Conservation (phyloP, 192 early-diverging fungal species). For the Obelidium mucronatum region DNA sequence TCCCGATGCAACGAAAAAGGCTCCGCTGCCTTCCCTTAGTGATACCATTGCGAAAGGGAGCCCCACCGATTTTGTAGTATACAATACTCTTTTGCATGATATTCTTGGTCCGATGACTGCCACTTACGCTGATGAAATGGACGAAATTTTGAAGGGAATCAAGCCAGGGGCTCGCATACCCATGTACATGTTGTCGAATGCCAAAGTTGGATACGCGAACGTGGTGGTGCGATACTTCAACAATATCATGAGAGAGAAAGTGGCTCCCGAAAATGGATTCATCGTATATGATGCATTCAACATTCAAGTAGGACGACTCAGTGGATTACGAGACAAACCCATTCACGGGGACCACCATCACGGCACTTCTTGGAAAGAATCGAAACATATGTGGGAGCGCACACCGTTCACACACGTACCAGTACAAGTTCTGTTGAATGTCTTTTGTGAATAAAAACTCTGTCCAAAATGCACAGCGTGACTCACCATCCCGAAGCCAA, state of each 20-base stretch:
- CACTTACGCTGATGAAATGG: not conserved
- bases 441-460: too few species aligned
- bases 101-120: not conserved
- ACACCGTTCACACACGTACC: conserved; percentile 1
- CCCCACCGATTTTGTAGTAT: not conserved
- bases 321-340: not conserved
- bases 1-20: not conserved
- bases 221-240: not conserved
- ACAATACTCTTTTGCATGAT: not conserved
- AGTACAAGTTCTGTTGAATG: conserved; percentile 3
- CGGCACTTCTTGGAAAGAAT: too few species aligned
- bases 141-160: not conserved
- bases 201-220: not conserved
- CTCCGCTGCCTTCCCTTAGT: not conserved
- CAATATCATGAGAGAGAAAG: not conserved
- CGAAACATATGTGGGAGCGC: not conserved
- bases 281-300: not conserved
- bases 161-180: not conserved
- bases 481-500: too few species aligned
- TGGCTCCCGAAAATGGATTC: not conserved
- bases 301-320: not conserved
- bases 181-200: not conserved
- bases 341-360: not conserved
- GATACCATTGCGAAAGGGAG: not conserved
- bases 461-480: too few species aligned